Conservation (phyloP, 2,329 filamentous ascomycete species). For the Arthrocladium fulminans region DNA sequence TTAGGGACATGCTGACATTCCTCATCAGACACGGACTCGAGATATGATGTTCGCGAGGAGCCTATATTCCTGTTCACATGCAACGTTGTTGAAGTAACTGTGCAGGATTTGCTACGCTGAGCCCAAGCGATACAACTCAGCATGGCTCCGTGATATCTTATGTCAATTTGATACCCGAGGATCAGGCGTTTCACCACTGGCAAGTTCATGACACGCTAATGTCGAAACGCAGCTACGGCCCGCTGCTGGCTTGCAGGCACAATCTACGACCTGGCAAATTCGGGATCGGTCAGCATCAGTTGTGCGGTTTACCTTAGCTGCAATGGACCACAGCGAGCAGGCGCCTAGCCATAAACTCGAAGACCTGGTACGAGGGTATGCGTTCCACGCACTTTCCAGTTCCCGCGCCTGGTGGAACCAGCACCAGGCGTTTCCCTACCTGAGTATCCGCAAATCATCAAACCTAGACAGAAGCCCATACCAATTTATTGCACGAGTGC, state of each 20-base stretch:
- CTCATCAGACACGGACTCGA: not conserved
- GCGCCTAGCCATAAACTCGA: not conserved
- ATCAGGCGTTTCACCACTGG: not conserved
- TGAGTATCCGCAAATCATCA: constrained; percentile 1
- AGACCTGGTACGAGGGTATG: not conserved
- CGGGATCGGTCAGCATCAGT: not conserved
- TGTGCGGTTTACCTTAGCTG: not conserved
- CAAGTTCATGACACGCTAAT: not conserved
- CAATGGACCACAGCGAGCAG: not conserved
- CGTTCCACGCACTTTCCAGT: not conserved
- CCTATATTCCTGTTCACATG: constrained; percentile 4
- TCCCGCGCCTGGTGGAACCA: constrained; percentile 2
- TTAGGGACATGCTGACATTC: not conserved
- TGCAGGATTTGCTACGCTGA: not conserved
- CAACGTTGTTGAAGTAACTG: not conserved
- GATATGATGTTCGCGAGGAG: constrained; percentile 1
- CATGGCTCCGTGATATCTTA: no score
- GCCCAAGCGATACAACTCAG: not conserved
- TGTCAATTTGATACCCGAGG: not conserved
- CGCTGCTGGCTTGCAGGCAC: not conserved
- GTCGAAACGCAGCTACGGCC: not conserved
- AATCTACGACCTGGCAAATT: not conserved
- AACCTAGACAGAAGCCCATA: not conserved
- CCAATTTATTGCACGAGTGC: constrained; percentile 1
- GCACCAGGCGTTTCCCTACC: constrained; percentile 2